Evolutionary conservation across 2,329 filamentous ascomycete species (phyloP).

Genomic region (Gliomastix tumulicola): DNA sequence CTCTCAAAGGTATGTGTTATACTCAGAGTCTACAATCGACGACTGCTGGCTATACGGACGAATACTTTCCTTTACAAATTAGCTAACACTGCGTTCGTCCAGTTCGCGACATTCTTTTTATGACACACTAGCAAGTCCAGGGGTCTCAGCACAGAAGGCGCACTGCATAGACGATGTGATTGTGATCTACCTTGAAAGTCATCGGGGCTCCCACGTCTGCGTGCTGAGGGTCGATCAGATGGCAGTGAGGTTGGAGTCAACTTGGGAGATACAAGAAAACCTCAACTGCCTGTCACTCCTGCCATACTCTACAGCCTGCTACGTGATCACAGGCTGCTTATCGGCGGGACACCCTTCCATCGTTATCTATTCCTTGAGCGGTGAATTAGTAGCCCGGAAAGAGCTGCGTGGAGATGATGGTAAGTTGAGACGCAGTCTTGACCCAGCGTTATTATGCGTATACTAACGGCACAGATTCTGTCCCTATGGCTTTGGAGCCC

Average conservation of each 20-base stretch:
- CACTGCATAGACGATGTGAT: conserved; percentile 27
- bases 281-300: conserved; percentile 38
- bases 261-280: conserved; percentile 34
- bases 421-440: not conserved
- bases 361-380: conserved; percentile 18
- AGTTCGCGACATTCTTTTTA: conserved; percentile 21
- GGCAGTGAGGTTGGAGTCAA: conserved; percentile 15
- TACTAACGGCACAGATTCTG: too few relatives aligned
- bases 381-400: conserved; percentile 4
- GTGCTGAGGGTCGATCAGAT: conserved; percentile 26
- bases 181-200: conserved; percentile 32
- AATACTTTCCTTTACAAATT: too few relatives aligned
- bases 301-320: not conserved
- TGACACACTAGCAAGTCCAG: conserved; percentile 19
- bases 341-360: conserved; percentile 22
- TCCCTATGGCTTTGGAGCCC: too few relatives aligned
- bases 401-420: not conserved
- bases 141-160: conserved; percentile 31
- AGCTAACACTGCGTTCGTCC: too few relatives aligned
- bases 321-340: conserved; percentile 25
- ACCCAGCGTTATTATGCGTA: too few relatives aligned
- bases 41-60: too few relatives aligned
- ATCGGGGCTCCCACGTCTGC: conserved; percentile 23
- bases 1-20: conserved; percentile 29
- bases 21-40: too few relatives aligned